A percentile compares a stretch with the other conserved stretches of the same genome.
Conservation (phyloP, 179 eudicot species). For the Nepenthes alata region DNA sequence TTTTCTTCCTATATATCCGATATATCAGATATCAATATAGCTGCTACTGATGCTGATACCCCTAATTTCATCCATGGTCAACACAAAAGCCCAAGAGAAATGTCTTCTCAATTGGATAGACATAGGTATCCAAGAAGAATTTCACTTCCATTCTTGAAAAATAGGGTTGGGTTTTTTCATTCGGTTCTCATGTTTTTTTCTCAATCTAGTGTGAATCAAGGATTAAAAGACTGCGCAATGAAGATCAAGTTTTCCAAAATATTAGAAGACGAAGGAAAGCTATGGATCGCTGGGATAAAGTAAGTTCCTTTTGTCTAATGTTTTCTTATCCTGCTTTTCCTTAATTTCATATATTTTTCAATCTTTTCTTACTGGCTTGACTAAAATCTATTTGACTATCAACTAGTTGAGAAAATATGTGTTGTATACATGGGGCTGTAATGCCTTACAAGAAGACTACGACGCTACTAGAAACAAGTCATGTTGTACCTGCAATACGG, state of each 20-base stretch:
- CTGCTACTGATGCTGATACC: no score
- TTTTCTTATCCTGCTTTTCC: neutral
- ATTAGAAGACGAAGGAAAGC: constrained; percentile 64
- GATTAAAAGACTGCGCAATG: constrained; percentile 69
- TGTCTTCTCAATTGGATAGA: no score
- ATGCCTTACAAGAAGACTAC: constrained; percentile 33
- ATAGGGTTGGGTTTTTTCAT: neutral
- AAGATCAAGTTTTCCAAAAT: constrained; percentile 56
- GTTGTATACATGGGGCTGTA: constrained; percentile 61
- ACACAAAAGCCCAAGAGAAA: no score
- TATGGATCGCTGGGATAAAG: constrained; percentile 79
- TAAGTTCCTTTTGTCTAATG: constrained; percentile 9
- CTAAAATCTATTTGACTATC: constrained; percentile 7
- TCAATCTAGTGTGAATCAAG: constrained; percentile 64
- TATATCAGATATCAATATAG: no score
- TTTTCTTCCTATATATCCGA: no score
- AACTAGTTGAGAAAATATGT: constrained; percentile 85
- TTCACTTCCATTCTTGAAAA: no score
- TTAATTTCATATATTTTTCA: neutral
- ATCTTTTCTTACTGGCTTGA: constrained; percentile 9
- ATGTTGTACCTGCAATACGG: constrained; percentile 35
- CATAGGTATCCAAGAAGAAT: no score
- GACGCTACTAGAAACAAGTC: constrained; percentile 14
- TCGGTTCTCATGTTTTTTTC: constrained; percentile 10
- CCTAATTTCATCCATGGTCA: no score